A percentile compares a stretch with the other conserved stretches of the same genome.
These are phyloP conservation scores for Narthecium ossifragum DNA, from an alignment of 106 monocot species.

Conservation along the genomic window DNA sequence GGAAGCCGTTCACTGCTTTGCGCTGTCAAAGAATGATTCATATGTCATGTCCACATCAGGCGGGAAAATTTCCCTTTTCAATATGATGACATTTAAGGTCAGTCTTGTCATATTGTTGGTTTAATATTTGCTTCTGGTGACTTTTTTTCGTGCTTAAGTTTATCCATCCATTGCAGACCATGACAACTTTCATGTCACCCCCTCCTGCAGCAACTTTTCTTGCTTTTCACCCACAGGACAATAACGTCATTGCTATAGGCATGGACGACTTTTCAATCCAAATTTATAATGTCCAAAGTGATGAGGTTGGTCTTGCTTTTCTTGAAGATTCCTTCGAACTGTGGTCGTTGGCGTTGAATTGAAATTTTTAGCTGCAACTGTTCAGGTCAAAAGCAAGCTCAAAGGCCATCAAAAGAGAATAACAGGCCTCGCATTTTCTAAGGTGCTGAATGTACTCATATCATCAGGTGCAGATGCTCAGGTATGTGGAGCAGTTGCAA, in stretches of 20 bases:
- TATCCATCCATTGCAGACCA: constrained; percentile 25
- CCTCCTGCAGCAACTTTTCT: constrained; percentile 68
- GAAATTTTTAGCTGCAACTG: not conserved
- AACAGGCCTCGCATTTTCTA: constrained; percentile 65
- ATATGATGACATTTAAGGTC: constrained; percentile 62
- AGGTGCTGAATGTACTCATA: constrained; percentile 45
- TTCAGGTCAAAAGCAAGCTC: constrained; percentile 62
- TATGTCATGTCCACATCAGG: constrained; percentile 67
- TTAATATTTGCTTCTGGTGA: not conserved
- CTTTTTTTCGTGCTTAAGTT: not conserved
- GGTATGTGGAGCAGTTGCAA: too few species aligned
- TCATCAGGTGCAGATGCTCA: constrained; percentile 79
- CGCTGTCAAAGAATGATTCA: constrained; percentile 54
- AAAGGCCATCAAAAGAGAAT: constrained; percentile 62
- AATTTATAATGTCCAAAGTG: constrained; percentile 55
- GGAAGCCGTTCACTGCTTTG: constrained; percentile 35
- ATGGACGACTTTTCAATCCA: constrained; percentile 72
- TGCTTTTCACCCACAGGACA: constrained; percentile 70
- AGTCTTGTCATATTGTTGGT: not conserved
- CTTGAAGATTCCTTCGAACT: not conserved
- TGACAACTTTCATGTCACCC: constrained; percentile 66
- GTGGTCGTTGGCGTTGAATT: not conserved
- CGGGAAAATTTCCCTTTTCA: constrained; percentile 52
- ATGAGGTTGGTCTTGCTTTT: constrained; percentile 40
- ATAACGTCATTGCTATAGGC: constrained; percentile 67